Conservation (phyloP, 306 rosid genomes). For the Cicer chorassanicum region DNA sequence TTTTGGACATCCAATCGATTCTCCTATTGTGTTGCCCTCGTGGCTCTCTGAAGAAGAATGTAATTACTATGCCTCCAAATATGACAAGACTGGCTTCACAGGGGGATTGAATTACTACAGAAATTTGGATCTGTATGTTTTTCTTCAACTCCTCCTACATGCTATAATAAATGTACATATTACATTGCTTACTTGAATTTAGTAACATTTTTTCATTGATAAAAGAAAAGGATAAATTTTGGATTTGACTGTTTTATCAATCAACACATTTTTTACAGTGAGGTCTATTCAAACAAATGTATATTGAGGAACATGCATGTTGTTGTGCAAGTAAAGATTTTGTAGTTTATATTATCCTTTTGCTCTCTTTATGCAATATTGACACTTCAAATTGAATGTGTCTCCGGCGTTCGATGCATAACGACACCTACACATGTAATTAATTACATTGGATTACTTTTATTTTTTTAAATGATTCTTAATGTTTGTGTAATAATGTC, state of each 20-base stretch:
- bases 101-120: conserved; percentile 75
- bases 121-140: conserved; percentile 66
- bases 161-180: neutral
- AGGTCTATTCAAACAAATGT: no score
- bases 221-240: no score
- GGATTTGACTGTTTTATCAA: neutral
- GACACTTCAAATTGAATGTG: no score
- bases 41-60: conserved; percentile 78
- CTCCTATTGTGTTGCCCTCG: conserved; percentile 63
- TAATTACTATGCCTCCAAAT: conserved; percentile 60
- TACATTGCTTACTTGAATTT: neutral
- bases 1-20: conserved; percentile 53
- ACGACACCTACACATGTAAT: no score
- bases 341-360: no score
- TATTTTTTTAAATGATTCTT: neutral
- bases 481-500: neutral
- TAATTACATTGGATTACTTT: neutral
- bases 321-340: no score
- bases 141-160: neutral
- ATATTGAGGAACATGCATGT: no score
- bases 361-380: no score
- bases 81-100: conserved; percentile 69
- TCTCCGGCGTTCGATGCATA: no score
- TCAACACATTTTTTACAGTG: neutral
- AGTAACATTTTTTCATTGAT: no score